phyloP scores from a whole-genome alignment of 176 grass and related monocot genomes.

The Triticum turgidum region DNA sequence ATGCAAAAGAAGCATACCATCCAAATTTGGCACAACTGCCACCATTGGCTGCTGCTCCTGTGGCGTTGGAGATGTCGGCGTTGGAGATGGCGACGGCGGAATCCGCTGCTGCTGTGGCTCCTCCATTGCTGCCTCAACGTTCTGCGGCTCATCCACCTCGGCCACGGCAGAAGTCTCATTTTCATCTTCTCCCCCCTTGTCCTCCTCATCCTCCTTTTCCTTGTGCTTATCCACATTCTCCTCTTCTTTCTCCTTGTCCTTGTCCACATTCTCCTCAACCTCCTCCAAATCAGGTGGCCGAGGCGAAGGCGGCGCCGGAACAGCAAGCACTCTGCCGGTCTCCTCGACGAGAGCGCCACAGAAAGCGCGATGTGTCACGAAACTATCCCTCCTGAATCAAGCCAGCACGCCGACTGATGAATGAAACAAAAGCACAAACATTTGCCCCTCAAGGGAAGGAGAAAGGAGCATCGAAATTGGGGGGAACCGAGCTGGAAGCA shows the following conservation, averaged over 20 bases:
- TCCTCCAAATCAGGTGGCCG: conserved; percentile 46
- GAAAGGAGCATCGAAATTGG: background rate
- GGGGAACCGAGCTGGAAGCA: background rate
- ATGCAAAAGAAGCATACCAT: conserved; percentile 43
- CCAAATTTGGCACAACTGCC: conserved; percentile 41
- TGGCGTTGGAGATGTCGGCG: conserved; percentile 10
- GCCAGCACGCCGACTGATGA: background rate
- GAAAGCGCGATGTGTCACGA: conserved; percentile 64
- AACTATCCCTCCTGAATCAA: conserved; percentile 55
- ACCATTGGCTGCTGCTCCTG: conserved; percentile 29
- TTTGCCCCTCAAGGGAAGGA: background rate
- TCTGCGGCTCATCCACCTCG: conserved; percentile 17
- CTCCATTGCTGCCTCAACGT: background rate
- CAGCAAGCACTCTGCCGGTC: conserved; percentile 24
- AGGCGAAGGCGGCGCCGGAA: conserved; percentile 39
- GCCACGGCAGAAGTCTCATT: conserved; percentile 20
- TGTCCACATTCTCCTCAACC: conserved; percentile 32
- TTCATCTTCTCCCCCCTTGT: background rate
- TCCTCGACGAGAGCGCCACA: conserved; percentile 62
- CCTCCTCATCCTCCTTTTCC: conserved; percentile 1
- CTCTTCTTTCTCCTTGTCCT: background rate
- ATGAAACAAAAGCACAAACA: conserved; percentile 12
- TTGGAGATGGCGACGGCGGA: background rate
- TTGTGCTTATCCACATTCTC: conserved; percentile 20
- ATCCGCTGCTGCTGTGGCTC: background rate